A percentile compares a stretch with the other conserved stretches of the same genome.
Evolutionary conservation across 2,329 filamentous ascomycete genomes (phyloP).

Genomic region (Cercospora beticola): DNA sequence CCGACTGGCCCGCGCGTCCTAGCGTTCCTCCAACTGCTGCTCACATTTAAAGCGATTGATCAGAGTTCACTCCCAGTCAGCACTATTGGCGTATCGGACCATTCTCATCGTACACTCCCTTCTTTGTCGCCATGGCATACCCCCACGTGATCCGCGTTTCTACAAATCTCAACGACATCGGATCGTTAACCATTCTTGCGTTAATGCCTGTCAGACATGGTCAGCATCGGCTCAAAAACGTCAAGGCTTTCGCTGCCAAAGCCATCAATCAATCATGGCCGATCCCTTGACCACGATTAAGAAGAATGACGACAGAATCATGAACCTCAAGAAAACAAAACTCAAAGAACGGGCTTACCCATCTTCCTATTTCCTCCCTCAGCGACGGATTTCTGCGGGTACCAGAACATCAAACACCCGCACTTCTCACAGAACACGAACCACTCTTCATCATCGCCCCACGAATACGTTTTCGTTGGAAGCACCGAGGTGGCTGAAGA

Average conservation of each 20-base stretch:
- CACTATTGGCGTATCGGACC: neutral
- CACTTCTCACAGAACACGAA: slow-evolving; percentile 13
- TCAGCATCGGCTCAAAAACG: too few relatives aligned
- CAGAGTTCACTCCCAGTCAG: neutral
- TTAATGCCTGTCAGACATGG: slow-evolving; percentile 4
- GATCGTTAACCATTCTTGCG: slow-evolving; percentile 9
- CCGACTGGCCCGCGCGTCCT: too few relatives aligned
- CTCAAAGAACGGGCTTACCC: too few relatives aligned
- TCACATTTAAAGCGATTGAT: neutral
- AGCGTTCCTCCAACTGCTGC: neutral
- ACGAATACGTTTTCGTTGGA: neutral
- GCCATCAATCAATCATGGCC: too few relatives aligned
- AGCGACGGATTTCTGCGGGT: neutral
- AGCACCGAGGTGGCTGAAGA: too few relatives aligned
- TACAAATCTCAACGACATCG: neutral
- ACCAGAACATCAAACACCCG: slow-evolving; percentile 12
- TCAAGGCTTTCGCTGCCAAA: too few relatives aligned
- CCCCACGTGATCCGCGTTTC: slow-evolving; percentile 7
- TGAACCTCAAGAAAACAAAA: too few relatives aligned
- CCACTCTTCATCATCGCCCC: neutral
- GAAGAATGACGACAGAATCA: too few relatives aligned
- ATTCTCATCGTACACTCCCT: slow-evolving; percentile 11
- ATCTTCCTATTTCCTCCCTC: neutral
- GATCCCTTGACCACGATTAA: too few relatives aligned
- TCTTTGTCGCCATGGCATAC: neutral